A percentile compares a stretch with the other conserved stretches of the same genome.
Conservation (phyloP, 2,329 filamentous ascomycete genomes). For the Pyrenochaeta sp. region DNA sequence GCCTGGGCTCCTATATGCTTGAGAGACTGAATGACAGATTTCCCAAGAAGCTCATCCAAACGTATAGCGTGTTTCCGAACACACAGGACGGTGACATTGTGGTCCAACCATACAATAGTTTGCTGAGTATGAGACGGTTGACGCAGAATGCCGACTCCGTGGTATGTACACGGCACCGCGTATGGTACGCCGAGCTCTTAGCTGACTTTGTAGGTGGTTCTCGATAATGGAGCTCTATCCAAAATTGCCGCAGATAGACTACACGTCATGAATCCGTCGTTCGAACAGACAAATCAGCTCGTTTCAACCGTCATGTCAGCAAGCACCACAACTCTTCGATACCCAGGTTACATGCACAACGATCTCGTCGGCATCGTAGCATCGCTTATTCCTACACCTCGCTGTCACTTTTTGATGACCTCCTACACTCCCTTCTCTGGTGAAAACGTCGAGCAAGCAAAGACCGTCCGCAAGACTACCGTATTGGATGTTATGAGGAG, state of each 20-base stretch:
- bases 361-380: constrained; percentile 97
- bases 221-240: constrained; percentile 93
- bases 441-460: constrained; percentile 94
- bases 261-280: constrained; percentile 94
- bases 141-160: constrained; percentile 98
- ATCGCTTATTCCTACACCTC: constrained; percentile 92
- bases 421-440: constrained; percentile 98
- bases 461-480: constrained; percentile 97
- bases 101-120: constrained; percentile 97
- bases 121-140: constrained; percentile 87
- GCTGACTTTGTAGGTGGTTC: constrained; percentile 68
- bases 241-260: constrained; percentile 93
- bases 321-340: constrained; percentile 93
- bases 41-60: constrained; percentile 98
- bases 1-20: constrained; percentile 92
- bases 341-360: constrained; percentile 99
- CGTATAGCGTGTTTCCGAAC: constrained; percentile 97
- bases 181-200: background rate
- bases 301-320: constrained; percentile 98
- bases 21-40: constrained; percentile 97
- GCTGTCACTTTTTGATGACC: constrained; percentile 98
- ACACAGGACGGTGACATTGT: constrained; percentile 91
- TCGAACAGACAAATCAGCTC: constrained; percentile 96
- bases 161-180: constrained; percentile 54
- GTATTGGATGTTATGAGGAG: constrained; percentile 97